These are phyloP conservation scores for Zychaea mexicana DNA, from an alignment of 371 early-diverging fungal genomes.

Conservation along the genomic window DNA sequence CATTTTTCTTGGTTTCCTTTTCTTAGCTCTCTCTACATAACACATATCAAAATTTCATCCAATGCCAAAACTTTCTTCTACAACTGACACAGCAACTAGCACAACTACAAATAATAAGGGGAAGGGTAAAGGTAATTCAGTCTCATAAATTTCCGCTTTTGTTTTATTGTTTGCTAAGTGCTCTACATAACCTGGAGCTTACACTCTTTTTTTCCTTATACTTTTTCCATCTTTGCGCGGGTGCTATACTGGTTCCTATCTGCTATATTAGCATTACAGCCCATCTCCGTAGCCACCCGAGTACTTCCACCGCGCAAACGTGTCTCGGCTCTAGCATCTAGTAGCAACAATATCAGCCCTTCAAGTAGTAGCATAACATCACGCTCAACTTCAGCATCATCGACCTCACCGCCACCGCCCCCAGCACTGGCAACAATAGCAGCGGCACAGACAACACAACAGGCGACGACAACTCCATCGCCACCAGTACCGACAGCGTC, in stretches of 20 bases:
- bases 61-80: constrained; percentile 2
- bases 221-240: neutral
- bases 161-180: constrained; percentile 5
- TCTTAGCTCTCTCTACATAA: neutral
- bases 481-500: neutral
- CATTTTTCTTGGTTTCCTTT: constrained; percentile 4
- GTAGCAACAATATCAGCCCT: neutral
- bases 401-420: neutral
- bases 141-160: constrained; percentile 6
- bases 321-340: neutral
- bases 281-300: constrained; percentile 5
- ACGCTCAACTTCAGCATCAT: constrained; percentile 19
- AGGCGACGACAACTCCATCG: neutral
- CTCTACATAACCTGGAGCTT: neutral
- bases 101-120: constrained; percentile 4
- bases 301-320: constrained; percentile 10
- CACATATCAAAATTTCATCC: constrained; percentile 3
- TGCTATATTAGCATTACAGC: constrained; percentile 1
- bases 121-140: neutral
- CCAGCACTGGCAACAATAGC: too few species aligned
- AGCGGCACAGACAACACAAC: too few species aligned
- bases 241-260: neutral
- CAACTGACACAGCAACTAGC: neutral
- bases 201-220: neutral
- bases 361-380: neutral